These are phyloP conservation scores for Talaromyces sp. DNA, from an alignment of 2,329 filamentous ascomycete genomes.

Conservation along the genomic window DNA sequence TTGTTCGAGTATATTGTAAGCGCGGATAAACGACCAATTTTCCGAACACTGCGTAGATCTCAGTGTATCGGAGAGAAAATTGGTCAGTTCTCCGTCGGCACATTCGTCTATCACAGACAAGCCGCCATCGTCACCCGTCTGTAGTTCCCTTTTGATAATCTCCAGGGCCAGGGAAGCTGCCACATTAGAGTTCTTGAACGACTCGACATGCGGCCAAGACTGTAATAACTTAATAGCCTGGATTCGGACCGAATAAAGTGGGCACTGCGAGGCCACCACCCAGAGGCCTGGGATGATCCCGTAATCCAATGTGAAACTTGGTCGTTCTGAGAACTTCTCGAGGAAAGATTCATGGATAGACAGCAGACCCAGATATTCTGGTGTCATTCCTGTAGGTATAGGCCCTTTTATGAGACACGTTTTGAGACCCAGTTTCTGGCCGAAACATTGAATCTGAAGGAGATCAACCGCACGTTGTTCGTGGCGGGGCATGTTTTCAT, in stretches of 20 bases:
- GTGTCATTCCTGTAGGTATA: neutral
- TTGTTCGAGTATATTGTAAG: neutral
- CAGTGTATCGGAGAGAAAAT: neutral
- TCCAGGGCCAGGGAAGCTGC: slow-evolving; percentile 9
- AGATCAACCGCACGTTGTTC: neutral
- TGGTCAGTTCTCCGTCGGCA: neutral
- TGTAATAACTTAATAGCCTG: slow-evolving; percentile 6
- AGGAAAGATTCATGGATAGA: neutral
- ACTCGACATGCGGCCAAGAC: slow-evolving; percentile 8
- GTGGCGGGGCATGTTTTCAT: neutral
- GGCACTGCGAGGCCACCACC: slow-evolving; percentile 1
- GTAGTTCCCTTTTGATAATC: neutral
- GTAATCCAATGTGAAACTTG: slow-evolving; percentile 9
- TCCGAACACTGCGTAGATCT: neutral
- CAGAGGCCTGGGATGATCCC: slow-evolving; percentile 1
- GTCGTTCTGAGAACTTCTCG: neutral
- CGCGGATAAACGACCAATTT: neutral
- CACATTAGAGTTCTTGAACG: slow-evolving; percentile 1
- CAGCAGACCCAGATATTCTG: neutral
- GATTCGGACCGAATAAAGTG: neutral
- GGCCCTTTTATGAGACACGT: slow-evolving; percentile 1
- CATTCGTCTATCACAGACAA: neutral
- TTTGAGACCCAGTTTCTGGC: neutral
- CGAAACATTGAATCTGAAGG: neutral
- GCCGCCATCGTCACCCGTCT: neutral